Evolutionary conservation across 441 rosid genomes (phyloP).

Genomic region (Viola pubescens): DNA sequence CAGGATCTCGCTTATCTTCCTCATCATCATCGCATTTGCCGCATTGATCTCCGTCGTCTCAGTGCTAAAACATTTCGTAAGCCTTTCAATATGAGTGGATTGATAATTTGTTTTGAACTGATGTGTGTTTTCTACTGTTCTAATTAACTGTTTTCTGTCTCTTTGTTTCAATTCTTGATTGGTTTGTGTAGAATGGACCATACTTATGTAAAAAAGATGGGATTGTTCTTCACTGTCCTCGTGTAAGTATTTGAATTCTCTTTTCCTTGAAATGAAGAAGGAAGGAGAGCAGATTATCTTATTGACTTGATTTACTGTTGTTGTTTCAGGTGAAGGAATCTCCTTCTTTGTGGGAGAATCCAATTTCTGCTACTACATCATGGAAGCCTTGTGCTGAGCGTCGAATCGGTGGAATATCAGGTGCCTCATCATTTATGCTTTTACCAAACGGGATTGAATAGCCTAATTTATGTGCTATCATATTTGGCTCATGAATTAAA

Average conservation of each 20-base stretch:
- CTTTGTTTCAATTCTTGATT: neutral
- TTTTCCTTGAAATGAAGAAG: neutral
- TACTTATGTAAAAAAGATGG: constrained; percentile 95
- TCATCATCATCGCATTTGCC: constrained; percentile 35
- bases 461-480: too few relatives aligned
- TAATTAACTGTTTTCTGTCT: neutral
- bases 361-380: constrained; percentile 84
- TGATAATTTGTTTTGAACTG: neutral
- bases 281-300: constrained; percentile 1
- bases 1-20: constrained; percentile 50
- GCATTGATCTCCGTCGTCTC: constrained; percentile 65
- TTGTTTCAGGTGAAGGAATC: constrained; percentile 70
- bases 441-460: too few relatives aligned
- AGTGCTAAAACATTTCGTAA: constrained; percentile 61
- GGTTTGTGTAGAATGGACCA: constrained; percentile 55
- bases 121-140: neutral
- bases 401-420: constrained; percentile 65
- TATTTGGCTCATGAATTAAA: too few relatives aligned
- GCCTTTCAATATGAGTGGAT: constrained; percentile 10
- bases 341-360: constrained; percentile 96
- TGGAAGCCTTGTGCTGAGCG: constrained; percentile 99
- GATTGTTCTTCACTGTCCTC: constrained; percentile 86
- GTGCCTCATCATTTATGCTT: constrained; percentile 21
- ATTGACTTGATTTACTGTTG: constrained; percentile 9
- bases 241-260: constrained; percentile 52